Evolutionary conservation across 495 filamentous ascomycete species (phyloP).

Genomic region (Clavariopsis aquatica): DNA sequence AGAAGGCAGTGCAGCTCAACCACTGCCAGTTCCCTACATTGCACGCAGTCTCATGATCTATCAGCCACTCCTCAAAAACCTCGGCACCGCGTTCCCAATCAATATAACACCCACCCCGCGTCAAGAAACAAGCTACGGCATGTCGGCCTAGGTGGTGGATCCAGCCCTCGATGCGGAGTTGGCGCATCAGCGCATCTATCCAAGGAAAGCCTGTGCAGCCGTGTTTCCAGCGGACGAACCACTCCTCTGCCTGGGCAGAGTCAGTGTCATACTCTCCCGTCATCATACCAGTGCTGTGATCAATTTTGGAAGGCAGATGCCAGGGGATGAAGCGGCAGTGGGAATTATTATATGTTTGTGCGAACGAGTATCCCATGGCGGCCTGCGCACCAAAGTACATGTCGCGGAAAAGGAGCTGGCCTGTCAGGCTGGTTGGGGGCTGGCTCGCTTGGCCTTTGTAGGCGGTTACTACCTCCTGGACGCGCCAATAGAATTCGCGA

Average conservation of each 20-base stretch:
- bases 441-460: slow-evolving; percentile 51
- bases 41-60: slow-evolving; percentile 70
- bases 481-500: slow-evolving; percentile 68
- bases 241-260: slow-evolving; percentile 56
- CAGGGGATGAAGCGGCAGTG: slow-evolving; percentile 68
- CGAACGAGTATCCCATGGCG: slow-evolving; percentile 58
- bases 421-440: slow-evolving; percentile 63
- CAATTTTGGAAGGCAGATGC: slow-evolving; percentile 63
- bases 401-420: slow-evolving; percentile 70
- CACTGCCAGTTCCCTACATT: slow-evolving; percentile 76
- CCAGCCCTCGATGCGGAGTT: slow-evolving; percentile 68
- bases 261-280: slow-evolving; percentile 60
- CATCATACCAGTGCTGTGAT: slow-evolving; percentile 43
- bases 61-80: slow-evolving; percentile 70
- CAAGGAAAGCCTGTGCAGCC: slow-evolving; percentile 70
- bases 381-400: slow-evolving; percentile 78
- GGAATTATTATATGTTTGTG: slow-evolving; percentile 59
- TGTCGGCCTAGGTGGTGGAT: slow-evolving; percentile 74
- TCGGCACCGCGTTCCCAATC: slow-evolving; percentile 73
- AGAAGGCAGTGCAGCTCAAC: slow-evolving; percentile 73
- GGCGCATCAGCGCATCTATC: slow-evolving; percentile 75
- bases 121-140: slow-evolving; percentile 71
- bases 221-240: slow-evolving; percentile 64
- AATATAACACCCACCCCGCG: slow-evolving; percentile 70
- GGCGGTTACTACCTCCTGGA: slow-evolving; percentile 55